phyloP scores from a whole-genome alignment of 2,329 filamentous ascomycete genomes.

The Penicillium vulpinum region DNA sequence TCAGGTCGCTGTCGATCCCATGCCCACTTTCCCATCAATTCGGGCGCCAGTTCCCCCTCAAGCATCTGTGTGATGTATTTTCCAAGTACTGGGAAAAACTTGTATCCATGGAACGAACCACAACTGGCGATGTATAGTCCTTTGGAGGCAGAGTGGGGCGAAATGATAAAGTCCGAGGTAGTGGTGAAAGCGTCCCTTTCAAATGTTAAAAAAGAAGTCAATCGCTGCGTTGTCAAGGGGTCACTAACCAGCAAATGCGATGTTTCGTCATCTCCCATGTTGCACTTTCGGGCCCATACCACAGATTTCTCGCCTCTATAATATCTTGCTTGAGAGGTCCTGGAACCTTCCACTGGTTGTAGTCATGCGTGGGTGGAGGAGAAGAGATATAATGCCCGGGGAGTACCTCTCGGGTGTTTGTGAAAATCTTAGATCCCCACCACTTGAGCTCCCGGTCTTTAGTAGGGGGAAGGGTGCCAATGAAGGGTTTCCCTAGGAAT shows the following conservation, averaged over 20 bases:
- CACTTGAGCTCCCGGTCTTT: slow-evolving; percentile 52
- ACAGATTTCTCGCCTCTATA: slow-evolving; percentile 56
- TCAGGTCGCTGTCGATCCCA: slow-evolving; percentile 59
- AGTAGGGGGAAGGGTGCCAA: slow-evolving; percentile 60
- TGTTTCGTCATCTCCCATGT: slow-evolving; percentile 62
- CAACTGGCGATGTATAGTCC: slow-evolving; percentile 46
- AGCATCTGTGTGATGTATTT: slow-evolving; percentile 32
- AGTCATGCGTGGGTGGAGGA: slow-evolving; percentile 56
- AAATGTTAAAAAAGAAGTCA: neutral
- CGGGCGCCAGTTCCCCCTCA: slow-evolving; percentile 24
- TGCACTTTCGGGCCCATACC: slow-evolving; percentile 59
- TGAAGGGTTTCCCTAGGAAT: slow-evolving; percentile 52
- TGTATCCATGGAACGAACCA: slow-evolving; percentile 32
- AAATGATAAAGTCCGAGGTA: slow-evolving; percentile 54
- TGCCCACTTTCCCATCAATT: slow-evolving; percentile 29
- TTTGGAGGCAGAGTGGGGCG: slow-evolving; percentile 43
- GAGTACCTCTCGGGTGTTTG: slow-evolving; percentile 54
- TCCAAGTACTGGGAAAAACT: slow-evolving; percentile 34
- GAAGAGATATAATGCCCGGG: slow-evolving; percentile 58
- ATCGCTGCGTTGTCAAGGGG: neutral
- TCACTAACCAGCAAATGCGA: slow-evolving; percentile 65
- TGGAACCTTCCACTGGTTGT: slow-evolving; percentile 64
- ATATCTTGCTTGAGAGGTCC: slow-evolving; percentile 59
- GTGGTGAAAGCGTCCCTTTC: slow-evolving; percentile 65
- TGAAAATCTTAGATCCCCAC: slow-evolving; percentile 63